phyloP scores from a whole-genome alignment of 1,139 yeast genomes.

The Scheffersomyces cryptocercus region DNA sequence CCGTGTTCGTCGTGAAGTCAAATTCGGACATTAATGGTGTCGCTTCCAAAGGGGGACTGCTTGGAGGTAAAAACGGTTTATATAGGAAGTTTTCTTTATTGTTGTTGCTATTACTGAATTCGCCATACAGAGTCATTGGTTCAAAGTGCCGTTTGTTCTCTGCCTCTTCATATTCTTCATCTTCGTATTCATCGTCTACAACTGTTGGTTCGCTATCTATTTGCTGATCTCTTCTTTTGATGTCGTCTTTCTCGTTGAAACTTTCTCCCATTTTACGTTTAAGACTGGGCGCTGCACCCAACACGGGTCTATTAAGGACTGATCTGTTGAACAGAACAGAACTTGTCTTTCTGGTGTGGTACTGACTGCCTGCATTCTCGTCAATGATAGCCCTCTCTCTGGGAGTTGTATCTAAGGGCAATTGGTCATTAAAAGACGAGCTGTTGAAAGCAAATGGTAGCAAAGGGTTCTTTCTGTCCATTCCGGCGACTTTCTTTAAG shows the following conservation, averaged over 20 bases:
- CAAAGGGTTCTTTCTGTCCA: constrained; percentile 42
- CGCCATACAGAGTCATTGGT: background rate
- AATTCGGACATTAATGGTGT: constrained; percentile 27
- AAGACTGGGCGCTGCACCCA: constrained; percentile 33
- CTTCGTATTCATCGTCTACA: constrained; percentile 19
- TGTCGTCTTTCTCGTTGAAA: constrained; percentile 47
- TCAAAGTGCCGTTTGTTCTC: background rate
- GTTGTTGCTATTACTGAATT: constrained; percentile 1
- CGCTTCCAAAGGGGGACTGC: constrained; percentile 32
- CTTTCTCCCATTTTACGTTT: constrained; percentile 49
- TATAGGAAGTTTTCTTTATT: background rate
- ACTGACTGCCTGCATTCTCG: constrained; percentile 40
- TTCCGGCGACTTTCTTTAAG: constrained; percentile 4
- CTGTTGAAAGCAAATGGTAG: constrained; percentile 47
- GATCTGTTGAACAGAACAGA: constrained; percentile 9
- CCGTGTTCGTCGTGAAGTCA: constrained; percentile 23
- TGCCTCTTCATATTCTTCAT: constrained; percentile 9
- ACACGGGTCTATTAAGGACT: constrained; percentile 19
- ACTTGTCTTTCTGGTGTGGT: constrained; percentile 25
- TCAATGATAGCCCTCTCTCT: constrained; percentile 35
- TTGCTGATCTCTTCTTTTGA: constrained; percentile 36
- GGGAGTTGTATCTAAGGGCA: constrained; percentile 36
- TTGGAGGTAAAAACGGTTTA: constrained; percentile 23
- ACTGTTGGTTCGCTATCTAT: constrained; percentile 16
- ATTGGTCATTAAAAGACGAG: constrained; percentile 25